A percentile compares a stretch with the other conserved stretches of the same genome.
phyloP scores from a whole-genome alignment of 495 filamentous ascomycete genomes.

The Emericellopsis terricola region DNA sequence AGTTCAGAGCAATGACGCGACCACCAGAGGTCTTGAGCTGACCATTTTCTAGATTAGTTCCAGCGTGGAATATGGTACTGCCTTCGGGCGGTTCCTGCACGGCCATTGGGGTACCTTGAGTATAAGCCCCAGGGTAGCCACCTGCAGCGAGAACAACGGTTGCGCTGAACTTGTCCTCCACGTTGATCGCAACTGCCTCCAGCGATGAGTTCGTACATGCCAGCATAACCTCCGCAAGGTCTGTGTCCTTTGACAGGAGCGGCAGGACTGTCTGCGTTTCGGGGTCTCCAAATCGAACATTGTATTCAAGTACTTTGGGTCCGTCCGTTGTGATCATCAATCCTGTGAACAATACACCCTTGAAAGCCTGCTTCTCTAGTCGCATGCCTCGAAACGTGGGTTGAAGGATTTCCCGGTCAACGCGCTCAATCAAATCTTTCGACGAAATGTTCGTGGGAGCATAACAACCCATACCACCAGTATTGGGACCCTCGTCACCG shows the following conservation, averaged over 20 bases:
- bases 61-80: slow-evolving; percentile 81
- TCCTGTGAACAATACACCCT: slow-evolving; percentile 83
- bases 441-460: slow-evolving; percentile 75
- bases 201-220: slow-evolving; percentile 67
- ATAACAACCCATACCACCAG: slow-evolving; percentile 96
- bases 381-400: slow-evolving; percentile 85
- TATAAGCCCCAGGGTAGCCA: slow-evolving; percentile 85
- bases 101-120: slow-evolving; percentile 63
- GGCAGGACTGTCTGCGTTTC: slow-evolving; percentile 88
- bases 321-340: slow-evolving; percentile 85
- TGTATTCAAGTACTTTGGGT: slow-evolving; percentile 87
- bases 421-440: slow-evolving; percentile 49
- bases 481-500: slow-evolving; percentile 83
- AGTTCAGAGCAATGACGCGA: slow-evolving; percentile 77
- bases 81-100: slow-evolving; percentile 20
- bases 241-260: slow-evolving; percentile 58
- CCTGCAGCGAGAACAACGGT: slow-evolving; percentile 89
- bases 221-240: slow-evolving; percentile 80
- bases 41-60: slow-evolving; percentile 47
- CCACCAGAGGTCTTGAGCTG: slow-evolving; percentile 65
- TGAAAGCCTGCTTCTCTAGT: slow-evolving; percentile 59
- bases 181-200: slow-evolving; percentile 45
- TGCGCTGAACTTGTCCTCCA: slow-evolving; percentile 52
- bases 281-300: slow-evolving; percentile 89
- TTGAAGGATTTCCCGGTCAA: slow-evolving; percentile 69